These are phyloP conservation scores for Diaporthe citrichinensis DNA, from an alignment of 2,329 filamentous ascomycete species.

Conservation along the genomic window DNA sequence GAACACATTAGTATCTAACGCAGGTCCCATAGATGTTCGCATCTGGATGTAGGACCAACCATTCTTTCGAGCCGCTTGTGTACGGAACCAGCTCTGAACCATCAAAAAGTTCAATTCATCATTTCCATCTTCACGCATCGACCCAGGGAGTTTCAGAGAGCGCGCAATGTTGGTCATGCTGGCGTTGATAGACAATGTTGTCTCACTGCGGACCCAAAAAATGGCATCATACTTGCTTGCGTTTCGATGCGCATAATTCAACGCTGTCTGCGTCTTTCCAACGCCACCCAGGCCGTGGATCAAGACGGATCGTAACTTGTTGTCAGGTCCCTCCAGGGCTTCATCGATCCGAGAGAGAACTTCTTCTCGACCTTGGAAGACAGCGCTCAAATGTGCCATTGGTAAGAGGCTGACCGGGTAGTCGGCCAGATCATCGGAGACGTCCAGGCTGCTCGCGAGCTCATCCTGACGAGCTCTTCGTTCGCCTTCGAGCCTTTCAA, in stretches of 20 bases:
- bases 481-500: neutral
- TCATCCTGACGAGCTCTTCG: neutral
- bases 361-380: neutral
- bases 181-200: neutral
- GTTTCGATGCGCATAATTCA: neutral
- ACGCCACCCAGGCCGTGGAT: neutral
- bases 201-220: neutral
- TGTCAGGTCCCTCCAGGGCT: neutral
- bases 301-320: neutral
- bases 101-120: neutral
- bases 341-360: neutral
- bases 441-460: neutral
- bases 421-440: neutral
- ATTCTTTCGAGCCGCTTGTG: neutral
- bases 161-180: neutral
- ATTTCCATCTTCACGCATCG: neutral
- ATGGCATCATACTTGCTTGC: neutral
- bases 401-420: neutral
- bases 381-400: neutral
- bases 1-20: neutral
- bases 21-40: fast-evolving
- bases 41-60: neutral
- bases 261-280: neutral
- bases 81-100: neutral
- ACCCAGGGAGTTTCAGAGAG: neutral